These are phyloP conservation scores for Picochlorum costavermella DNA, from an alignment of 139 green algal genomes.

Conservation along the genomic window DNA sequence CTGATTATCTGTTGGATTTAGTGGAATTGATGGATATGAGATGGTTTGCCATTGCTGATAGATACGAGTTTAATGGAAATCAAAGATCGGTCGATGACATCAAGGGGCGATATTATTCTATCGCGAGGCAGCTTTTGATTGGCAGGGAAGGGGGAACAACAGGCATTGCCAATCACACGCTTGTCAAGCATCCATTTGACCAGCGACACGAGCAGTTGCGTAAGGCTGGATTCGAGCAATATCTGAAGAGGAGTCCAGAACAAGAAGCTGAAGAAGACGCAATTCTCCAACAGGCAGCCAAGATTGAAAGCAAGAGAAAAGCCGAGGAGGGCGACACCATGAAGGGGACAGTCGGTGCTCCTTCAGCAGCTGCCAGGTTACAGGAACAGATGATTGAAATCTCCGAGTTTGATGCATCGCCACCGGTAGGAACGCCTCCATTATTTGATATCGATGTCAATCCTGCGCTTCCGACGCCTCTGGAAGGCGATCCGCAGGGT, in stretches of 20 bases:
- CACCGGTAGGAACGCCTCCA: slow-evolving; percentile 34
- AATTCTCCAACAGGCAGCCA: slow-evolving; percentile 37
- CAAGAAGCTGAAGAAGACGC: slow-evolving; percentile 59
- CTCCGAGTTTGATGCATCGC: slow-evolving; percentile 19
- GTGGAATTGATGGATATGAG: slow-evolving; percentile 65
- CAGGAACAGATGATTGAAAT: slow-evolving; percentile 23
- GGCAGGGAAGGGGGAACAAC: slow-evolving; percentile 46
- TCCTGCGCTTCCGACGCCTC: slow-evolving; percentile 28
- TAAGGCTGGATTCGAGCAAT: slow-evolving; percentile 52
- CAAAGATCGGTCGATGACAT: slow-evolving; percentile 71
- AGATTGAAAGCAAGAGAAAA: slow-evolving; percentile 40
- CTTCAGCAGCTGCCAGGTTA: not conserved
- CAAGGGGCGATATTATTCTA: slow-evolving; percentile 78
- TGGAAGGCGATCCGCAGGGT: not conserved
- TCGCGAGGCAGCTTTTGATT: slow-evolving; percentile 66
- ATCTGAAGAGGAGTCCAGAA: slow-evolving; percentile 46
- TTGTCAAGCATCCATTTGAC: slow-evolving; percentile 75
- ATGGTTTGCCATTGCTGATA: slow-evolving; percentile 72
- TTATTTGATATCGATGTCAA: slow-evolving; percentile 46
- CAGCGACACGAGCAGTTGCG: slow-evolving; percentile 44
- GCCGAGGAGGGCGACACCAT: slow-evolving; percentile 32
- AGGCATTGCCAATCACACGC: slow-evolving; percentile 51
- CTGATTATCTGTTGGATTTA: slow-evolving; percentile 80
- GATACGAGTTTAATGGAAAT: slow-evolving; percentile 46
- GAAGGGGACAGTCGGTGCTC: slow-evolving; percentile 4